Evolutionary conservation across 345 rosid genomes (phyloP).

Genomic region (Clarkia xantiana): DNA sequence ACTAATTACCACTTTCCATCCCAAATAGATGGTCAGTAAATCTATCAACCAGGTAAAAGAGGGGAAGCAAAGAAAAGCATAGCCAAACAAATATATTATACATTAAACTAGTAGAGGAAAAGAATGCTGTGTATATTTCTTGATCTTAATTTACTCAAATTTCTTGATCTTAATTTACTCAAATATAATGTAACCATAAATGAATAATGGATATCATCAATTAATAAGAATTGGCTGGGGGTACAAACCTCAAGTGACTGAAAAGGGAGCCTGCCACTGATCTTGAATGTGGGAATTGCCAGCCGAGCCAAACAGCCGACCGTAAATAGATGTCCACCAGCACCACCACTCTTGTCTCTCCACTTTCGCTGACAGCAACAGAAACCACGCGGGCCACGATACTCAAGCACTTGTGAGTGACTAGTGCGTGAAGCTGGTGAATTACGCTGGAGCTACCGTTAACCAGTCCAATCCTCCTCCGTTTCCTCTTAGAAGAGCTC

Average conservation of each 20-base stretch:
- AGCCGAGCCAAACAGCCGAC: conserved; percentile 50
- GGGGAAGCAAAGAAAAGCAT: no score
- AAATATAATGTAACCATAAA: not conserved
- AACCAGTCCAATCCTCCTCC: conserved; percentile 52
- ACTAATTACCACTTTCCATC: no score
- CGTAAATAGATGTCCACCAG: conserved; percentile 70
- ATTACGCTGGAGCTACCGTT: conserved; percentile 72
- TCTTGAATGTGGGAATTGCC: conserved; percentile 66
- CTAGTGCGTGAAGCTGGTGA: conserved; percentile 50
- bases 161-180: not conserved
- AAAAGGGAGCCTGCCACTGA: conserved; percentile 51
- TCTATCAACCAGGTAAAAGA: no score
- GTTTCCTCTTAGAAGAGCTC: conserved; percentile 16
- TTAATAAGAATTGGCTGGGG: not conserved
- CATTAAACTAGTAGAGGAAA: no score
- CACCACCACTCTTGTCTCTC: conserved; percentile 40
- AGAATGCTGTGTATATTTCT: not conserved
- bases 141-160: not conserved
- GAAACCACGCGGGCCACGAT: conserved; percentile 30
- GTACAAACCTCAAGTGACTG: conserved; percentile 60
- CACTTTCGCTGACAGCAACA: conserved; percentile 19
- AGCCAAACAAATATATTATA: no score
- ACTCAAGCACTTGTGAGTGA: conserved; percentile 38
- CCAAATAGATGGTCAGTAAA: no score
- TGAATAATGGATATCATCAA: no score